Evolutionary conservation across 371 early-diverging fungal species (phyloP).

Genomic region (Coemansia sp.): DNA sequence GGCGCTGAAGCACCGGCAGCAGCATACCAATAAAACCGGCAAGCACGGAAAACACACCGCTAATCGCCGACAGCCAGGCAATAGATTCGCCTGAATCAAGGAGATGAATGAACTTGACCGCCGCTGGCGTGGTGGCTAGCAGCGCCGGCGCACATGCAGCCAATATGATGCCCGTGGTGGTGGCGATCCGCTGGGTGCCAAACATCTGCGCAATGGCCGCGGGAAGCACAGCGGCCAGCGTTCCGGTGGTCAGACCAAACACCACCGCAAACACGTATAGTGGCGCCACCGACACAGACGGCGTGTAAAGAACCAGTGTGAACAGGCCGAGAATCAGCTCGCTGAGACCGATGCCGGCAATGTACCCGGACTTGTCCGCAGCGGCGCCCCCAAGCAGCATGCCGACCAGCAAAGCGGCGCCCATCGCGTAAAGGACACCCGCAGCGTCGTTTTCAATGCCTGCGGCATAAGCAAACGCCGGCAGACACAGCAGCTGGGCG

Average conservation of each 20-base stretch:
- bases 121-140: constrained; percentile 16
- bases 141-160: constrained; percentile 27
- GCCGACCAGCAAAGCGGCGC: constrained; percentile 18
- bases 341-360: constrained; percentile 36
- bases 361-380: constrained; percentile 35
- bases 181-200: constrained; percentile 26
- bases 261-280: constrained; percentile 28
- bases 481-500: constrained; percentile 35
- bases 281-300: constrained; percentile 9
- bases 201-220: constrained; percentile 28
- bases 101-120: constrained; percentile 16
- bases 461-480: constrained; percentile 17
- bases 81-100: constrained; percentile 1
- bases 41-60: constrained; percentile 23
- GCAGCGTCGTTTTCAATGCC: constrained; percentile 9
- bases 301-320: constrained; percentile 31
- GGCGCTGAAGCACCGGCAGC: constrained; percentile 29
- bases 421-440: constrained; percentile 21
- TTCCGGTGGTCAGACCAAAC: constrained; percentile 25
- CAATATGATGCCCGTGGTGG: constrained; percentile 19
- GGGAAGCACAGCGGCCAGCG: constrained; percentile 26
- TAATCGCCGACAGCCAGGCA: constrained; percentile 24
- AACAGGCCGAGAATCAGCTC: constrained; percentile 27
- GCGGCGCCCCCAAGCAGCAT: constrained; percentile 23
- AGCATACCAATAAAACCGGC: constrained; percentile 24